phyloP scores from a whole-genome alignment of 2,329 filamentous ascomycete species.

The Clarireedia homoeocarpa region DNA sequence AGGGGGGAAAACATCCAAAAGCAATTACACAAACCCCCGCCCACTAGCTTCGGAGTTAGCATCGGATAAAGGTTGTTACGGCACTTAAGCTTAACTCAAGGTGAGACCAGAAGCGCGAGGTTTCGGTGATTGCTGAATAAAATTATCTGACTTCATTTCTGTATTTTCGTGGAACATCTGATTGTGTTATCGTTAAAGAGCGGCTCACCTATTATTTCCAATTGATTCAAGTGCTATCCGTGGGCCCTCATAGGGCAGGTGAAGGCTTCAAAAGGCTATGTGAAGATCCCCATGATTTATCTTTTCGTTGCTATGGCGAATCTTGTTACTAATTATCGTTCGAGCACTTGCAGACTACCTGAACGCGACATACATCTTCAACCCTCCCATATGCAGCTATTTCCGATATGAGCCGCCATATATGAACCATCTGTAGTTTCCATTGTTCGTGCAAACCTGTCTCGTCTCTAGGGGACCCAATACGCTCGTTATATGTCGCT shows the following conservation, averaged over 20 bases:
- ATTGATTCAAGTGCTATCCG: background rate
- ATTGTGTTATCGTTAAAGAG: background rate
- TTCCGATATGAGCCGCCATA: too few species aligned
- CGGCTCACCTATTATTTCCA: background rate
- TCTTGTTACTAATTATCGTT: background rate
- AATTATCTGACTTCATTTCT: conserved; percentile 2
- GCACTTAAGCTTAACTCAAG: too few species aligned
- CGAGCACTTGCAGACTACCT: background rate
- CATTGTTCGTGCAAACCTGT: too few species aligned
- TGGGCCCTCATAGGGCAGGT: conserved; percentile 7
- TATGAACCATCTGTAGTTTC: too few species aligned
- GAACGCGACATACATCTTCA: background rate
- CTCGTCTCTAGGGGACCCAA: too few species aligned
- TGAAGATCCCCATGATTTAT: background rate
- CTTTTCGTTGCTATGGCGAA: background rate
- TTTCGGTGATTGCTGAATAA: background rate
- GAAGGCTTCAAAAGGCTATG: background rate
- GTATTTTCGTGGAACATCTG: background rate
- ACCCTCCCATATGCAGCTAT: too few species aligned
- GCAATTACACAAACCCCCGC: too few species aligned
- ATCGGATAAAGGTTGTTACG: too few species aligned
- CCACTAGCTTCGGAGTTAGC: too few species aligned
- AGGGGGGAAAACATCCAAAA: too few species aligned
- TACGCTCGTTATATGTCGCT: too few species aligned
- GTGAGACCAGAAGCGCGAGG: too few species aligned